Evolutionary conservation across 345 rosid genomes (phyloP).

Genomic region (Turnera subulata): DNA sequence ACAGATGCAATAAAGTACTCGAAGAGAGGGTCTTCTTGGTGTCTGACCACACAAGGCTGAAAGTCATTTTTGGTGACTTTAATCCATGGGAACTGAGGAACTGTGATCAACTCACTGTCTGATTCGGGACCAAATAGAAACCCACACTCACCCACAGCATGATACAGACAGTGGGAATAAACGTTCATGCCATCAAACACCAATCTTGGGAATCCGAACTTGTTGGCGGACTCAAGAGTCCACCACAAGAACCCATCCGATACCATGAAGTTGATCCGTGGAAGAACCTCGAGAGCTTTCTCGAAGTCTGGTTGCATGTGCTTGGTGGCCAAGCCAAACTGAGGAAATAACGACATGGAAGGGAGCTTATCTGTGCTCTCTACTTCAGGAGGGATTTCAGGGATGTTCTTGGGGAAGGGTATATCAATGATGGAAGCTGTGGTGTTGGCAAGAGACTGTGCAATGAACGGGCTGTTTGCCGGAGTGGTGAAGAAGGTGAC

Average conservation of each 20-base stretch:
- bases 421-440: slow-evolving; percentile 37
- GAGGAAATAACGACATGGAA: slow-evolving; percentile 44
- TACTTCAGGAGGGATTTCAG: slow-evolving; percentile 43
- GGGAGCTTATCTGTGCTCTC: slow-evolving; percentile 77
- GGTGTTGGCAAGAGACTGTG: slow-evolving; percentile 37
- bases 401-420: slow-evolving; percentile 45
- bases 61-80: slow-evolving; percentile 45
- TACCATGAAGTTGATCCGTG: slow-evolving; percentile 48
- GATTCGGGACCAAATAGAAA: slow-evolving; percentile 17
- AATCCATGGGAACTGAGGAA: slow-evolving; percentile 68
- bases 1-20: background rate
- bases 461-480: slow-evolving; percentile 48
- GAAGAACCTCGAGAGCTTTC: slow-evolving; percentile 31
- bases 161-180: slow-evolving; percentile 21
- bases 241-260: slow-evolving; percentile 81
- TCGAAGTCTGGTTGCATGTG: slow-evolving; percentile 57
- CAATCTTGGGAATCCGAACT: slow-evolving; percentile 55
- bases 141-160: background rate
- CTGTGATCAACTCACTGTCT: slow-evolving; percentile 41
- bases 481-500: slow-evolving; percentile 74
- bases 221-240: slow-evolving; percentile 61
- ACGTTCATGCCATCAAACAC: slow-evolving; percentile 47
- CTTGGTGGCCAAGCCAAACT: slow-evolving; percentile 52
- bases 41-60: background rate
- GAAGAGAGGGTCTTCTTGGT: slow-evolving; percentile 3